Conservation (phyloP, 139 green algal species). For the Tetradesmus obliquus region DNA sequence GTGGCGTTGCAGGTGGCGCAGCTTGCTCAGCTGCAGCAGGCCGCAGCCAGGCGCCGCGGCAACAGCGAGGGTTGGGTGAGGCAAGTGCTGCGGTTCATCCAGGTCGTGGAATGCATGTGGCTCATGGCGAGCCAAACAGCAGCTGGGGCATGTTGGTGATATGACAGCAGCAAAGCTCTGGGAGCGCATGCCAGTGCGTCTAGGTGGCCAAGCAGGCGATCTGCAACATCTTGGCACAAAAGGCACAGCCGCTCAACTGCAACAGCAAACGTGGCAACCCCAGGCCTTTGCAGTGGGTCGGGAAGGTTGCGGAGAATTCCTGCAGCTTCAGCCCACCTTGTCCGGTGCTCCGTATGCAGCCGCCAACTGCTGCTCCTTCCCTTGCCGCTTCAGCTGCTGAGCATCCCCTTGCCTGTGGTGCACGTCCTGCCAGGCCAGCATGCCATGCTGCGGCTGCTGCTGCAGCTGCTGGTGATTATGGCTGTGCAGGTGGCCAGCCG, state of each 20-base stretch:
- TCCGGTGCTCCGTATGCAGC: conserved; percentile 7
- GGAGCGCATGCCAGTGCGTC: too few species aligned
- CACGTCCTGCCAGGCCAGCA: conserved; percentile 27
- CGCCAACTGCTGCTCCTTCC: conserved; percentile 2
- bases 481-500: background rate
- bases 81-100: too few species aligned
- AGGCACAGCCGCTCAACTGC: background rate
- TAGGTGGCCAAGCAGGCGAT: too few species aligned
- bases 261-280: too few species aligned
- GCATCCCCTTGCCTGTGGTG: background rate
- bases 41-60: background rate
- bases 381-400: background rate
- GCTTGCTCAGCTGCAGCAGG: conserved; percentile 15
- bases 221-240: background rate
- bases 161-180: too few species aligned
- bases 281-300: background rate
- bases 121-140: too few species aligned
- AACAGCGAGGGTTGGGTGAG: too few species aligned
- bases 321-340: background rate
- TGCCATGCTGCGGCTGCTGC: conserved; percentile 18
- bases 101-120: too few species aligned
- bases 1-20: conserved; percentile 8
- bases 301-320: background rate
- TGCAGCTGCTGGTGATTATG: background rate
- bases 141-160: too few species aligned